These are phyloP conservation scores for Linnemannia zychae DNA, from an alignment of 192 early-diverging fungal species.

Conservation along the genomic window DNA sequence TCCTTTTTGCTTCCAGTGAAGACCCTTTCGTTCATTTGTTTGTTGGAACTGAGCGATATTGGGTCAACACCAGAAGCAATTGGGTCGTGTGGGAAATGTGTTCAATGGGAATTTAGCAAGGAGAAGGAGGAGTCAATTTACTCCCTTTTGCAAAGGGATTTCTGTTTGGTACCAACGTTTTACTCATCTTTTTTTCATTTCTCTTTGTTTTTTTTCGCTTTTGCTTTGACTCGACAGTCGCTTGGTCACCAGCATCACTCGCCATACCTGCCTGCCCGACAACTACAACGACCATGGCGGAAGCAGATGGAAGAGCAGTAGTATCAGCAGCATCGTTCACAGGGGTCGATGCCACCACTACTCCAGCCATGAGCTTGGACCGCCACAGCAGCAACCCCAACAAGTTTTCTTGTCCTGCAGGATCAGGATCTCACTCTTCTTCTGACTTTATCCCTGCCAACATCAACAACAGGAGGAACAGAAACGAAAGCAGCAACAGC, in stretches of 20 bases:
- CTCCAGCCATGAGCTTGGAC: not conserved
- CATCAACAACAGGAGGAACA: not conserved
- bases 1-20: not conserved
- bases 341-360: not conserved
- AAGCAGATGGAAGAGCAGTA: not conserved
- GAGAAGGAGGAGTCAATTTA: not conserved
- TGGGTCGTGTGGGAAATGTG: not conserved
- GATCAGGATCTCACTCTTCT: not conserved
- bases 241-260: not conserved
- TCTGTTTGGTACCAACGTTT: not conserved
- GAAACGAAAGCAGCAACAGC: not conserved
- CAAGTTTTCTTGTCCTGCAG: not conserved
- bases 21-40: not conserved
- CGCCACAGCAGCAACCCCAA: not conserved
- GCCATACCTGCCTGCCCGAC: constrained; percentile 21
- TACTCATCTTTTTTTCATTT: not conserved
- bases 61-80: not conserved
- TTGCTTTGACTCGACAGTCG: not conserved
- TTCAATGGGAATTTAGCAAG: not conserved
- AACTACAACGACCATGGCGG: not conserved
- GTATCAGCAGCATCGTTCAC: not conserved
- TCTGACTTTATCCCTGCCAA: not conserved
- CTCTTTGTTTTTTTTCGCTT: not conserved
- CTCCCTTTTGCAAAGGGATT: not conserved
- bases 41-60: not conserved